Conservation (phyloP, 1,284 basidiomycete species). For the Exobasidium cylindrosporum region DNA sequence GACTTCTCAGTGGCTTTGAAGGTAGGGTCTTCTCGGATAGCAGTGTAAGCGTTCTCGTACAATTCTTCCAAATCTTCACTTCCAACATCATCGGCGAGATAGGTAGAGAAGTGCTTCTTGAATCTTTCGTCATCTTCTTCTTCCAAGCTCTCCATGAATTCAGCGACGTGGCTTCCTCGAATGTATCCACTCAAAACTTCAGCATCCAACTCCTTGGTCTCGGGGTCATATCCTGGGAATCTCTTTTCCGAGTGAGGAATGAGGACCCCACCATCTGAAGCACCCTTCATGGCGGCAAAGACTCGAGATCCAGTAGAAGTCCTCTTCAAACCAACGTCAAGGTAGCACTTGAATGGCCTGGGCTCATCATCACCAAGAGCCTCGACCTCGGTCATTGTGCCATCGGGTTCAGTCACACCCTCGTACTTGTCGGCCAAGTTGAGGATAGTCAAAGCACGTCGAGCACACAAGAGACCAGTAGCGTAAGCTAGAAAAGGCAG, state of each 20-base stretch:
- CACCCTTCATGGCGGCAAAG: slow-evolving; percentile 99
- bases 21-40: slow-evolving; percentile 89
- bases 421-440: slow-evolving; percentile 98
- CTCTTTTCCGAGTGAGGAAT: slow-evolving; percentile 97
- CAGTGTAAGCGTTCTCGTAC: slow-evolving; percentile 72
- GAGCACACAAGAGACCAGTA: slow-evolving; percentile 90
- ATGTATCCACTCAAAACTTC: slow-evolving; percentile 98
- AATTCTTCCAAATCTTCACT: slow-evolving; percentile 98
- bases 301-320: slow-evolving; percentile 97
- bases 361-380: slow-evolving; percentile 87
- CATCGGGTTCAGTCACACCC: slow-evolving; percentile 89
- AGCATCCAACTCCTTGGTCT: slow-evolving; percentile 88
- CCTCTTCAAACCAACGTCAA: slow-evolving; percentile 96
- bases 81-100: slow-evolving; percentile 91
- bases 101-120: slow-evolving; percentile 96
- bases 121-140: slow-evolving; percentile 99
- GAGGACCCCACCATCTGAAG: slow-evolving; percentile 95
- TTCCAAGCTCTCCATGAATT: slow-evolving; percentile 99
- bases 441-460: slow-evolving; percentile 90
- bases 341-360: slow-evolving; percentile 96
- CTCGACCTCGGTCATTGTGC: slow-evolving; percentile 78
- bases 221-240: slow-evolving; percentile 96
- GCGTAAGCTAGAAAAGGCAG: slow-evolving; percentile 69
- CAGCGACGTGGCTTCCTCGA: slow-evolving; percentile 93
- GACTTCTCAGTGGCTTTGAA: slow-evolving; percentile 90